These are phyloP conservation scores for Candida montana DNA, from an alignment of 805 yeast genomes.

Conservation along the genomic window DNA sequence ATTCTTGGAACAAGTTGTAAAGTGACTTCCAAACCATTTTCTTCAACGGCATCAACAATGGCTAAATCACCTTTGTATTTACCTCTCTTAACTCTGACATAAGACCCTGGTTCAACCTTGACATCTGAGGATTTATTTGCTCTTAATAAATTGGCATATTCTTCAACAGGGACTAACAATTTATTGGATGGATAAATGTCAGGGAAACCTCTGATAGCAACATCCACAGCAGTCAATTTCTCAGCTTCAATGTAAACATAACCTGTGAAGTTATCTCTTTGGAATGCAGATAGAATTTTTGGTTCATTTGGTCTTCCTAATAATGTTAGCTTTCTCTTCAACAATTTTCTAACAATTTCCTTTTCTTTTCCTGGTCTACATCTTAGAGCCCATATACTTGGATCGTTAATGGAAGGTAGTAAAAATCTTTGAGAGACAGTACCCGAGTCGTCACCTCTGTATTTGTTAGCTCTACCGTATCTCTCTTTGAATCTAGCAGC, in stretches of 20 bases:
- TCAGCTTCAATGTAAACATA: slow-evolving; percentile 93
- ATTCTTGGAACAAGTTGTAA: slow-evolving; percentile 89
- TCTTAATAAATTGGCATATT: slow-evolving; percentile 86
- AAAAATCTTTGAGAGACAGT: slow-evolving; percentile 89
- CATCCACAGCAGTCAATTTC: slow-evolving; percentile 84
- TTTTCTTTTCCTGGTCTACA: slow-evolving; percentile 92
- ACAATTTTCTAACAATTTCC: slow-evolving; percentile 76
- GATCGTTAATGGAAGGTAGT: slow-evolving; percentile 94
- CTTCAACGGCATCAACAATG: slow-evolving; percentile 85
- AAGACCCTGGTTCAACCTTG: slow-evolving; percentile 85
- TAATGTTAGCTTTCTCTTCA: slow-evolving; percentile 77
- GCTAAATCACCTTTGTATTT: slow-evolving; percentile 91
- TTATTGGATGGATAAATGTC: slow-evolving; percentile 73
- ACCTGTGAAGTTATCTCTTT: slow-evolving; percentile 88
- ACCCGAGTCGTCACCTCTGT: slow-evolving; percentile 76
- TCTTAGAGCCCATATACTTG: slow-evolving; percentile 92
- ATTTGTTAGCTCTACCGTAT: slow-evolving; percentile 82
- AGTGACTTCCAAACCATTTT: slow-evolving; percentile 93
- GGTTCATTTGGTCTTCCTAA: slow-evolving; percentile 73
- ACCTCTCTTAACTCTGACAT: slow-evolving; percentile 87
- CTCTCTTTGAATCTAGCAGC: slow-evolving; percentile 90
- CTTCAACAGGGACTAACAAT: slow-evolving; percentile 89
- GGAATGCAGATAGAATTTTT: slow-evolving; percentile 84
- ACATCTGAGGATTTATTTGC: slow-evolving; percentile 86
- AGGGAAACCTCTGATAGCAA: slow-evolving; percentile 84